phyloP scores from a whole-genome alignment of 2,329 filamentous ascomycete species.

The Alternaria dauci region DNA sequence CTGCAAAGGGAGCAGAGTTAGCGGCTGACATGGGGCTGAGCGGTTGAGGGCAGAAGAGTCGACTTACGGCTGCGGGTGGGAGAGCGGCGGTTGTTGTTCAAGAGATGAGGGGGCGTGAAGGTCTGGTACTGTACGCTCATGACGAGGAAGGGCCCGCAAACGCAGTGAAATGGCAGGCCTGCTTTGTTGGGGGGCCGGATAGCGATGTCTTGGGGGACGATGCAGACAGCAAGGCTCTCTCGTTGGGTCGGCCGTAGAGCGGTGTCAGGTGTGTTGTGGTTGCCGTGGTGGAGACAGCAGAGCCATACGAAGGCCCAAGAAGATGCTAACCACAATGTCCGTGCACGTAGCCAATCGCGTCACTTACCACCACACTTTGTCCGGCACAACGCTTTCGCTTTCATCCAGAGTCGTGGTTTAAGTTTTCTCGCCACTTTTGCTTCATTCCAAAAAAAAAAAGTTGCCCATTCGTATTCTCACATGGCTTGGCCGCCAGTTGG shows the following conservation, averaged over 20 bases:
- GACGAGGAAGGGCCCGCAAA: slow-evolving; percentile 41
- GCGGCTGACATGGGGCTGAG: slow-evolving; percentile 12
- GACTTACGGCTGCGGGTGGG: slow-evolving; percentile 67
- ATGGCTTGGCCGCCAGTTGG: background rate
- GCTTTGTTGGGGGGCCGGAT: slow-evolving; percentile 17
- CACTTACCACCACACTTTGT: slow-evolving; percentile 13
- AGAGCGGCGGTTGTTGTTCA: slow-evolving; percentile 64
- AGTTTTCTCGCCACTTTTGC: background rate
- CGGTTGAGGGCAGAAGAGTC: slow-evolving; percentile 15
- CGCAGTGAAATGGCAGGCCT: slow-evolving; percentile 22
- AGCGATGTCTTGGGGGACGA: slow-evolving; percentile 1
- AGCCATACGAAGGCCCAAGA: slow-evolving; percentile 24
- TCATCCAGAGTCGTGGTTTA: background rate
- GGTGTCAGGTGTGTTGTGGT: slow-evolving; percentile 29
- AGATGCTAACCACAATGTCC: slow-evolving; percentile 12
- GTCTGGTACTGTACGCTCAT: slow-evolving; percentile 71
- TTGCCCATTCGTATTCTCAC: background rate
- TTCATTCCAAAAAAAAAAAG: background rate
- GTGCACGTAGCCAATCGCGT: slow-evolving; percentile 15
- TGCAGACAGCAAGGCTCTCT: slow-evolving; percentile 5
- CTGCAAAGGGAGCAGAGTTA: slow-evolving; percentile 29
- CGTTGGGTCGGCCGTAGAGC: slow-evolving; percentile 14
- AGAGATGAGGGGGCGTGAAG: slow-evolving; percentile 69
- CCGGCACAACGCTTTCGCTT: background rate
- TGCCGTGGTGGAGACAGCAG: slow-evolving; percentile 29